A percentile compares a stretch with the other conserved stretches of the same genome.
Evolutionary conservation across 208 protist species (phyloP).

Genomic region (Leishmania guyanensis): DNA sequence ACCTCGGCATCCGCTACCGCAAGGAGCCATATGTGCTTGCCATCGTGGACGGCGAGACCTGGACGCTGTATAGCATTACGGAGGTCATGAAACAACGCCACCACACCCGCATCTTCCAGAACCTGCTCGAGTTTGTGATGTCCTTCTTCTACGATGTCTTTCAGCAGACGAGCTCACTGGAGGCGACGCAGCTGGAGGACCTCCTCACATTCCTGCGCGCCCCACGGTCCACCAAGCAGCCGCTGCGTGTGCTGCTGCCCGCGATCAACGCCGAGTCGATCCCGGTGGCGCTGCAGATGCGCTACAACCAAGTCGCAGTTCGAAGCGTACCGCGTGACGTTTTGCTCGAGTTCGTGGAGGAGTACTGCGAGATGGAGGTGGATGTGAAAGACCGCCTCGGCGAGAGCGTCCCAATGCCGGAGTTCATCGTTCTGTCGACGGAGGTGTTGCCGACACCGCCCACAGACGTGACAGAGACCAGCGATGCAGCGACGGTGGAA

Average conservation of each 20-base stretch:
- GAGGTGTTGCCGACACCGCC: constrained; percentile 35
- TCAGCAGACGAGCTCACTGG: constrained; percentile 33
- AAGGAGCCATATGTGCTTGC: constrained; percentile 41
- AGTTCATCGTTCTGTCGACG: constrained; percentile 74
- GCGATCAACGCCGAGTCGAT: constrained; percentile 53
- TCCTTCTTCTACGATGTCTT: constrained; percentile 70
- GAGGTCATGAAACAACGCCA: constrained; percentile 40
- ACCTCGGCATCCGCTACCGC: constrained; percentile 42
- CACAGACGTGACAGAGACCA: constrained; percentile 15
- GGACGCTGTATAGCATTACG: constrained; percentile 51
- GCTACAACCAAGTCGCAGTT: constrained; percentile 48
- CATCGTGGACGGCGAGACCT: constrained; percentile 72
- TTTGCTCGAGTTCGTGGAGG: constrained; percentile 62
- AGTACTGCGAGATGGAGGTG: constrained; percentile 70
- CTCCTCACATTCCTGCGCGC: constrained; percentile 61
- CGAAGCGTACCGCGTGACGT: constrained; percentile 47
- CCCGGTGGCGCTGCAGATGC: constrained; percentile 56
- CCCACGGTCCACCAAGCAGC: constrained; percentile 29
- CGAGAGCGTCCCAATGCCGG: constrained; percentile 53
- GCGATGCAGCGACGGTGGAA: not conserved
- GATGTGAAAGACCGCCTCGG: constrained; percentile 63
- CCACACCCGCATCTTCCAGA: constrained; percentile 33
- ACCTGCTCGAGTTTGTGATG: constrained; percentile 76
- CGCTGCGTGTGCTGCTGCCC: constrained; percentile 51
- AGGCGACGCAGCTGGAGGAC: constrained; percentile 29